Evolutionary conservation across 257 asterid genomes (phyloP), one percentile per base, ranked within the genome.

Genomic region (Paulownia fortunei): DNA sequence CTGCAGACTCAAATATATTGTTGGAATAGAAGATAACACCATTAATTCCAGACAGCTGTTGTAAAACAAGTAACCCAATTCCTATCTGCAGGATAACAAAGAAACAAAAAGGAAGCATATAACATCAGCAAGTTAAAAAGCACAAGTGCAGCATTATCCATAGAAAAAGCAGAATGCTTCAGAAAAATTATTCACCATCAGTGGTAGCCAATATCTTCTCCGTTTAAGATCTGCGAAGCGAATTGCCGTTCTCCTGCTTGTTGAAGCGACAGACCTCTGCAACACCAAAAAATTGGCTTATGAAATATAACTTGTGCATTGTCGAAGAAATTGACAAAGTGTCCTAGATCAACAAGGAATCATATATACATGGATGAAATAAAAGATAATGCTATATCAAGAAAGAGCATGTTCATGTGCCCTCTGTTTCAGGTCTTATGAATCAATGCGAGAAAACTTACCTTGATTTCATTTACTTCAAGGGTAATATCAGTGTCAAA

Each of bases 171-270:
- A 37, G 37, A 59, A 68, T 5, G 4, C 32, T 37, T 13, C 7
- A 36, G 30, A 82, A 64, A 74, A 77, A 0, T n/a, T 49, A 73
- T 5, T 56, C 79, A 96, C 99, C 99, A 96, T 92, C 18, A 96
- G 81, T 37, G 99, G 99, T 36, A 91, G 81, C 99, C 99, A 95
- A 81, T 95, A 95, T 95, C 99, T 89, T 90, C 89, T 89, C 75
- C 77, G 86, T 78, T 90, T 92, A 83, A 96, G 89, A 69, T 96
- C 99, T 21, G 91, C 91, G 59, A 96, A 93, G 63, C 88, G 89
- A 71, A 96, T 82, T 72, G 97, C 65, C 3, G 91, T 79, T 83
- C 96, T 88, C 87, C 98, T 82, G 87, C 73, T 87, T 11, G 96
- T 63, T 76, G 98, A 88, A 70, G 92, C 92, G 49, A 93, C 83